phyloP scores from a whole-genome alignment of 1,284 basidiomycete species.

The Inonotus obliquus region DNA sequence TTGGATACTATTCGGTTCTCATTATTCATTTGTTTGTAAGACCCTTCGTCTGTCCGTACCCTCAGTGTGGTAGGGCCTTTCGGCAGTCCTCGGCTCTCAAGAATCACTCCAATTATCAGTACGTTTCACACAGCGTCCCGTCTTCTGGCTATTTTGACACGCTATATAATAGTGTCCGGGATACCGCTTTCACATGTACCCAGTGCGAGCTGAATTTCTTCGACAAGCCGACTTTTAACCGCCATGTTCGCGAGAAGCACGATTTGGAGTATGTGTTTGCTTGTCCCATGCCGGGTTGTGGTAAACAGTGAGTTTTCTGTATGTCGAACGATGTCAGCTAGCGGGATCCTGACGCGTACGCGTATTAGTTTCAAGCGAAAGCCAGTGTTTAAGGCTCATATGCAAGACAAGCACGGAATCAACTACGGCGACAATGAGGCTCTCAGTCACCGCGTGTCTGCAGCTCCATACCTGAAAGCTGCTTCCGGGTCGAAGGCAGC shows the following conservation, averaged over 20 bases:
- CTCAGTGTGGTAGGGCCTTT: conserved; percentile 16
- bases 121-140: not conserved
- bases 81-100: conserved; percentile 16
- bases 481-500: not conserved
- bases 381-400: conserved; percentile 11
- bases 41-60: conserved; percentile 13
- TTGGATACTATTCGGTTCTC: not conserved
- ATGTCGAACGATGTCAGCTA: not conserved
- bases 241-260: conserved; percentile 17
- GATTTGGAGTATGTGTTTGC: conserved; percentile 13
- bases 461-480: conserved; percentile 6
- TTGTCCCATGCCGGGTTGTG: conserved; percentile 5
- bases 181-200: conserved; percentile 7
- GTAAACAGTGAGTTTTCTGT: conserved; percentile 6
- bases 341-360: too few relatives aligned
- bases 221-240: conserved; percentile 18
- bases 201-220: conserved; percentile 15
- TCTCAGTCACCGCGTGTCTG: conserved; percentile 10
- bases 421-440: not conserved
- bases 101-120: conserved; percentile 19
- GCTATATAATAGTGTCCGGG: not conserved
- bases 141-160: not conserved
- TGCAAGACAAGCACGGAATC: conserved; percentile 10
- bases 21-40: not conserved
- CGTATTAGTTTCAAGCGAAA: conserved; percentile 14